These are phyloP conservation scores for Diplocarpon mali DNA, from an alignment of 2,329 filamentous ascomycete species.

Conservation along the genomic window DNA sequence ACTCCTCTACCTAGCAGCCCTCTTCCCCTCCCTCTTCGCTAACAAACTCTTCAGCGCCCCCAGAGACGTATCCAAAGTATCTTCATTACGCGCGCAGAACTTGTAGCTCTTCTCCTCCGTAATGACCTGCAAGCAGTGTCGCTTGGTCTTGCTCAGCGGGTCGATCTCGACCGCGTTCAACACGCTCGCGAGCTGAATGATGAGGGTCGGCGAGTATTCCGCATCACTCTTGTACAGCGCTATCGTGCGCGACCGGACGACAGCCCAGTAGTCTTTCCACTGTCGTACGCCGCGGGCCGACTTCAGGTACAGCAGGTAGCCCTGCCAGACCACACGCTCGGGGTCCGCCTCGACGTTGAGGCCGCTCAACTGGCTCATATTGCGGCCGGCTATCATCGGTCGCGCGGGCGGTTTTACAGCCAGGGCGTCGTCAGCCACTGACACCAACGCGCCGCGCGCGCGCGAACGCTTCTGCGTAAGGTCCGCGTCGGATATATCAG, in stretches of 20 bases:
- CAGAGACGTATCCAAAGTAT: slow-evolving; percentile 70
- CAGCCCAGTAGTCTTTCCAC: slow-evolving; percentile 93
- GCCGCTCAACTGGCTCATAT: slow-evolving; percentile 52
- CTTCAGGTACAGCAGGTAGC: slow-evolving; percentile 76
- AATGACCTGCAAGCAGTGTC: slow-evolving; percentile 83
- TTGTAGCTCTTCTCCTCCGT: slow-evolving; percentile 79
- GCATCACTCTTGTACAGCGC: slow-evolving; percentile 87
- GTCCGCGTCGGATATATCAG: slow-evolving; percentile 73
- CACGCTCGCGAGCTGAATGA: slow-evolving; percentile 67
- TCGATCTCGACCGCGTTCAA: slow-evolving; percentile 91
- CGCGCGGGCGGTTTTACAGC: slow-evolving; percentile 26
- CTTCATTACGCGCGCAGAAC: slow-evolving; percentile 70
- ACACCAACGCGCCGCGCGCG: slow-evolving; percentile 25
- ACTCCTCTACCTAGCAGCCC: slow-evolving; percentile 4
- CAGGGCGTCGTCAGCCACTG: slow-evolving; percentile 24
- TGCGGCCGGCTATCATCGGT: slow-evolving; percentile 35
- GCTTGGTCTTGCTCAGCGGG: slow-evolving; percentile 72
- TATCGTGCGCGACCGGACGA: slow-evolving; percentile 73
- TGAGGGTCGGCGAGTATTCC: slow-evolving; percentile 78
- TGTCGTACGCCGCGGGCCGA: slow-evolving; percentile 75
- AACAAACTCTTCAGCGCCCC: slow-evolving; percentile 85
- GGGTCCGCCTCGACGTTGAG: slow-evolving; percentile 49
- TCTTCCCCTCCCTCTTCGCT: slow-evolving; percentile 48
- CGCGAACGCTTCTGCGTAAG: slow-evolving; percentile 23
- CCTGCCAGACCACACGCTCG: slow-evolving; percentile 88